Evolutionary conservation across 2,329 filamentous ascomycete species (phyloP).

Genomic region (Penicillium brevicompactum): DNA sequence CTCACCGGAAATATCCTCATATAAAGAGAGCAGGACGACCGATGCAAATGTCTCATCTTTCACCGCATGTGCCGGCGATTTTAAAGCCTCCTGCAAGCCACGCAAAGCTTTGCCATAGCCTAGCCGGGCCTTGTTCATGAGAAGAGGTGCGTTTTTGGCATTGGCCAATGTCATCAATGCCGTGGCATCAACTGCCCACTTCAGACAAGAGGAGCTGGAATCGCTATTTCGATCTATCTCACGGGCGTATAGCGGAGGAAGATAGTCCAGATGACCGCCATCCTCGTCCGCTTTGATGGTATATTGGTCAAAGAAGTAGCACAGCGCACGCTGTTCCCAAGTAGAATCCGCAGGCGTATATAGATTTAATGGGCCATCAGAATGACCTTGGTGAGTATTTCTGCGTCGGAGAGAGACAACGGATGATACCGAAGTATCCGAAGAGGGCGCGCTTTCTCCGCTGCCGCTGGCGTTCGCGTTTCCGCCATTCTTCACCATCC

Average conservation of each 20-base stretch:
- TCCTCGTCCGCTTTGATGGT: slow-evolving; percentile 32
- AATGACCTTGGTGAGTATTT: not conserved
- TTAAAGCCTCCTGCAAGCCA: slow-evolving; percentile 31
- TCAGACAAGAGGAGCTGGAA: slow-evolving; percentile 31
- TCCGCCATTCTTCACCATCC: slow-evolving; percentile 26
- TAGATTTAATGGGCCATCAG: slow-evolving; percentile 13
- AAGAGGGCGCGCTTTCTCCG: not conserved
- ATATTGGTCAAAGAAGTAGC: slow-evolving; percentile 46
- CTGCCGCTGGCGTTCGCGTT: slow-evolving; percentile 1
- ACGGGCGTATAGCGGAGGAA: slow-evolving; percentile 38
- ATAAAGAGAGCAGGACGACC: slow-evolving; percentile 39
- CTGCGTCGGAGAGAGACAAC: not conserved
- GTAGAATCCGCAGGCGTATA: slow-evolving; percentile 31
- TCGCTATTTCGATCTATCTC: slow-evolving; percentile 17
- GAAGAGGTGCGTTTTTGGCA: slow-evolving; percentile 25
- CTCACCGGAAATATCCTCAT: slow-evolving; percentile 43
- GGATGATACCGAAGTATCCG: slow-evolving; percentile 2
- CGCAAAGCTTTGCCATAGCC: slow-evolving; percentile 36
- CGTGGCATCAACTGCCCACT: slow-evolving; percentile 38
- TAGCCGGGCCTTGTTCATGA: slow-evolving; percentile 32
- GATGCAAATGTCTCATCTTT: slow-evolving; percentile 43
- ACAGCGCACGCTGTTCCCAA: slow-evolving; percentile 41
- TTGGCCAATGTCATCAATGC: slow-evolving; percentile 38
- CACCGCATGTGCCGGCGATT: slow-evolving; percentile 31
- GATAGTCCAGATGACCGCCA: slow-evolving; percentile 38